Conservation (phyloP, 768 basidiomycete species). For the Hericium alpestre region DNA sequence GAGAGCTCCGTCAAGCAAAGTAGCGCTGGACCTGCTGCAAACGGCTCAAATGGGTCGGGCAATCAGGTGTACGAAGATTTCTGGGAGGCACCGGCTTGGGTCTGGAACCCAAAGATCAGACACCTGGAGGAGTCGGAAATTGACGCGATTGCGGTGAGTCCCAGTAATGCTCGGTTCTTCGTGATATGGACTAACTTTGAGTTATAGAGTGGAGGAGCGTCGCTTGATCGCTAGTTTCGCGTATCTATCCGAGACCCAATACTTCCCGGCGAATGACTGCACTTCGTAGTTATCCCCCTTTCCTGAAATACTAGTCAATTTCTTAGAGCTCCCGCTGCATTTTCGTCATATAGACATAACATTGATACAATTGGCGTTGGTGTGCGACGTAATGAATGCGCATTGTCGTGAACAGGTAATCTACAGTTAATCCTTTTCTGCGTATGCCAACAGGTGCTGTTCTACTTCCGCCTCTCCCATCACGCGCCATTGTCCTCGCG, state of each 20-base stretch:
- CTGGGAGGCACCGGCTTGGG: constrained; percentile 58
- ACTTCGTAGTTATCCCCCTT: neutral
- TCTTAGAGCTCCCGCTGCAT: too few species aligned
- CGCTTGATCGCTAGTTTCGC: constrained; percentile 20
- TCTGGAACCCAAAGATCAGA: constrained; percentile 42
- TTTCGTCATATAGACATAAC: too few species aligned
- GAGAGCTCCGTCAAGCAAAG: constrained; percentile 11
- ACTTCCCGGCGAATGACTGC: neutral
- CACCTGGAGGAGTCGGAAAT: constrained; percentile 49
- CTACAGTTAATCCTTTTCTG: constrained; percentile 67
- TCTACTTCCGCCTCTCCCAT: constrained; percentile 73
- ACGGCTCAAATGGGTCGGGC: neutral
- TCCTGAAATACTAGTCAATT: neutral
- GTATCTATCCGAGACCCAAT: neutral
- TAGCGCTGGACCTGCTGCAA: neutral
- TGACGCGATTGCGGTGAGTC: constrained; percentile 52
- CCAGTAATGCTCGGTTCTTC: neutral
- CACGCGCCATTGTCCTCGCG: constrained; percentile 67
- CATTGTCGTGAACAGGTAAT: neutral
- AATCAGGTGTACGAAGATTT: constrained; percentile 30
- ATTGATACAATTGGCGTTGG: too few species aligned
- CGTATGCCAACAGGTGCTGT: constrained; percentile 71
- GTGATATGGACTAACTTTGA: neutral
- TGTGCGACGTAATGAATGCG: neutral
- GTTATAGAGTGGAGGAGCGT: constrained; percentile 59